Conservation (phyloP, 768 basidiomycete species). For the Boletus edulis region DNA sequence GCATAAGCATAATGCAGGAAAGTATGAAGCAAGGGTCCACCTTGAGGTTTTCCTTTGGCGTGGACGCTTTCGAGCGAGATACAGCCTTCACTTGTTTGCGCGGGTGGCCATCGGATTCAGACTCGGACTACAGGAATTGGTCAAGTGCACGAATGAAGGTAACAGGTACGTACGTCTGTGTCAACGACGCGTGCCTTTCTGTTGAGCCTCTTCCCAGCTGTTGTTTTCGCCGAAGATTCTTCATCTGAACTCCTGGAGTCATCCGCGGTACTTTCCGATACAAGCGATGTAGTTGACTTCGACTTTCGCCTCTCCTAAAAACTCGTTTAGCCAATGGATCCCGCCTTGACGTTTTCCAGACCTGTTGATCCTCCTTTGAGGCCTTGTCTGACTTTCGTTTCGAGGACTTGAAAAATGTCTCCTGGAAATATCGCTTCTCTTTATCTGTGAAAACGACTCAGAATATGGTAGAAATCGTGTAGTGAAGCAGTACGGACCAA, state of each 20-base stretch:
- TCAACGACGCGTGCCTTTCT: slow-evolving; percentile 2
- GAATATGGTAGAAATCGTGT: neutral
- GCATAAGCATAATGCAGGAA: neutral
- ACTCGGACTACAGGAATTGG: slow-evolving; percentile 15
- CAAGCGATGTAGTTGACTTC: slow-evolving; percentile 3
- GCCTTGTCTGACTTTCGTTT: slow-evolving; percentile 15
- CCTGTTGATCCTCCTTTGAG: slow-evolving; percentile 19
- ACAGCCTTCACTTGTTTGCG: neutral
- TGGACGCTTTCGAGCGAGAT: slow-evolving; percentile 1
- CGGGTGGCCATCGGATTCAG: slow-evolving; percentile 6
- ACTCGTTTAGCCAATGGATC: neutral
- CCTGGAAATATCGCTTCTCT: slow-evolving; percentile 38
- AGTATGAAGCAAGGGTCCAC: slow-evolving; percentile 1
- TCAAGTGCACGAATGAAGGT: neutral
- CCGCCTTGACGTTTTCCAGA: neutral
- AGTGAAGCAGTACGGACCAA: slow-evolving; percentile 39
- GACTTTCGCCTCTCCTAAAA: slow-evolving; percentile 18
- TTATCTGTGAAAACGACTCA: slow-evolving; percentile 26
- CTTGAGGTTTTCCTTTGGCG: slow-evolving; percentile 8
- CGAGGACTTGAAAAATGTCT: slow-evolving; percentile 25
- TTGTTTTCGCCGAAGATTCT: neutral
- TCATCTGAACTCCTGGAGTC: slow-evolving; percentile 11
- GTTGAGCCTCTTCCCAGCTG: slow-evolving; percentile 1
- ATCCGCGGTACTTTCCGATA: slow-evolving; percentile 7
- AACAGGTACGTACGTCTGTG: slow-evolving; percentile 13